These are phyloP conservation scores for Metschnikowia henanensis DNA, from an alignment of 805 yeast genomes.

Conservation along the genomic window DNA sequence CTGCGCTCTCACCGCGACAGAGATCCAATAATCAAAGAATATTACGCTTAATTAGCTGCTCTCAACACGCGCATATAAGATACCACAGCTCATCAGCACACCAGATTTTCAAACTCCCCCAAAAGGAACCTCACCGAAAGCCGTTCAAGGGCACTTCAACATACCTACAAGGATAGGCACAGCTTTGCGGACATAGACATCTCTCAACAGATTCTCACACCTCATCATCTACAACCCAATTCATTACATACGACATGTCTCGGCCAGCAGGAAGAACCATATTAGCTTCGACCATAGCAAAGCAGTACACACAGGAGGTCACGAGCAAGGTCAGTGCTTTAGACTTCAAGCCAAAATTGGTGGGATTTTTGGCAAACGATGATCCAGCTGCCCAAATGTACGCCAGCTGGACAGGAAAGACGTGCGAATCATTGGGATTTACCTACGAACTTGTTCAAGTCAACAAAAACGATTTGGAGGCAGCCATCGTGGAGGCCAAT, in stretches of 20 bases:
- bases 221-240: neutral
- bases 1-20: neutral
- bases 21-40: neutral
- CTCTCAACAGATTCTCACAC: constrained; percentile 2
- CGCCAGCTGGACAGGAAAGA: constrained; percentile 94
- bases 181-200: neutral
- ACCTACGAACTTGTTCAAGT: constrained; percentile 73
- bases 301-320: constrained; percentile 75
- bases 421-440: constrained; percentile 85
- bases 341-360: constrained; percentile 66
- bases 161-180: neutral
- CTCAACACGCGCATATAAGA: constrained; percentile 5
- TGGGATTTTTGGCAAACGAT: constrained; percentile 87
- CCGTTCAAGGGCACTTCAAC: neutral
- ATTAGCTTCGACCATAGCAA: constrained; percentile 85
- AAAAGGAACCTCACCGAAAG: too few species aligned
- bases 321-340: constrained; percentile 53
- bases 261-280: constrained; percentile 74
- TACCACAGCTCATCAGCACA: neutral
- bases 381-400: constrained; percentile 97
- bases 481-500: constrained; percentile 79
- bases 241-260: constrained; percentile 12
- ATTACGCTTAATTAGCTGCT: constrained; percentile 3
- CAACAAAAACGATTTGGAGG: constrained; percentile 82
- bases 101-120: too few species aligned